Evolutionary conservation across 2,329 filamentous ascomycete genomes (phyloP).

Genomic region (Penicillium paneum): DNA sequence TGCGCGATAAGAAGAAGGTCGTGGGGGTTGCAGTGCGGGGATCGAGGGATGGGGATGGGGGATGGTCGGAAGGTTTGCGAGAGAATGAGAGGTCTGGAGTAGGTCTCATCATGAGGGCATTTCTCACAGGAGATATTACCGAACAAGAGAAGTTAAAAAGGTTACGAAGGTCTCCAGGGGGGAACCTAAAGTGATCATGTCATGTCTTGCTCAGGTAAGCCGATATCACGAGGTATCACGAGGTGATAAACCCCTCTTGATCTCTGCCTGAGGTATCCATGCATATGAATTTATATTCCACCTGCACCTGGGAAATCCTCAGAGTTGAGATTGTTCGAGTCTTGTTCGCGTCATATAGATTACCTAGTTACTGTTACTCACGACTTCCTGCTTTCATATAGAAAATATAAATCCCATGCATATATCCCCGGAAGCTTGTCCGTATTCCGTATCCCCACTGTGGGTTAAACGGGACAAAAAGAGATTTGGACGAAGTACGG

Average conservation of each 20-base stretch:
- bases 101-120: slow-evolving; percentile 37
- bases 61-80: slow-evolving; percentile 36
- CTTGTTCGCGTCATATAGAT: too few species aligned
- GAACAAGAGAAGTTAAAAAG: not conserved
- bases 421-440: not conserved
- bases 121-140: not conserved
- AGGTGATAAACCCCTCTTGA: slow-evolving; percentile 9
- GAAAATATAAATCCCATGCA: not conserved
- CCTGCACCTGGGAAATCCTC: not conserved
- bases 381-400: not conserved
- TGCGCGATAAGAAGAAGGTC: slow-evolving; percentile 60
- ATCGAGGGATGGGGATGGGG: slow-evolving; percentile 33
- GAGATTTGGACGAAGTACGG: not conserved
- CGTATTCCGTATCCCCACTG: not conserved
- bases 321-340: not conserved
- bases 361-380: not conserved
- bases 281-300: not conserved
- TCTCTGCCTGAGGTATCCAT: slow-evolving; percentile 3
- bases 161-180: not conserved
- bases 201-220: slow-evolving; percentile 8
- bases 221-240: slow-evolving; percentile 10
- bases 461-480: not conserved
- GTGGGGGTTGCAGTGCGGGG: slow-evolving; percentile 47
- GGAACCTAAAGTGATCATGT: slow-evolving; percentile 1
- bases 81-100: slow-evolving; percentile 35